Conservation (phyloP, 441 rosid species). For the Pelargonium citronellum region DNA sequence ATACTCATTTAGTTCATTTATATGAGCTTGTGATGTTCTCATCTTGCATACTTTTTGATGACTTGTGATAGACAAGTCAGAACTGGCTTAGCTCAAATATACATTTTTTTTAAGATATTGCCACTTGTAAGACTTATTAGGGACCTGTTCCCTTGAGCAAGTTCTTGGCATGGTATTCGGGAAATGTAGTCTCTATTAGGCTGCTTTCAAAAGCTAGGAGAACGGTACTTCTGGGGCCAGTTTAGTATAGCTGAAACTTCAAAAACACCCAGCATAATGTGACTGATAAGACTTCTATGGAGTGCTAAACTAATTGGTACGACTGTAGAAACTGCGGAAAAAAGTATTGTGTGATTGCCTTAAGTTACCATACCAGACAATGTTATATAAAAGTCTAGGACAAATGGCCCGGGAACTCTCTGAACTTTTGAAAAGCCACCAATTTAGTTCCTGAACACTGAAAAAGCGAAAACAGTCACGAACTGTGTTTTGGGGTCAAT, state of each 20-base stretch:
- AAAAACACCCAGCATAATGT: neutral
- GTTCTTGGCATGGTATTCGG: neutral
- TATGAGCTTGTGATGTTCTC: slow-evolving; percentile 10
- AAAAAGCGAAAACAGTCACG: too few relatives aligned
- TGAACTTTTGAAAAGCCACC: too few relatives aligned
- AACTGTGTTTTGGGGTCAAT: too few relatives aligned
- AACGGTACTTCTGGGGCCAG: neutral
- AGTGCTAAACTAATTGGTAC: neutral
- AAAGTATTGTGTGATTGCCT: neutral
- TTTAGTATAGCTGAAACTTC: neutral
- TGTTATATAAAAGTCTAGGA: neutral
- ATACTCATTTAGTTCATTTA: slow-evolving; percentile 23
- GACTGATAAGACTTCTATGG: neutral
- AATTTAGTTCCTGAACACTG: too few relatives aligned
- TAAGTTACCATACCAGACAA: neutral
- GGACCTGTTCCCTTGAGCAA: neutral
- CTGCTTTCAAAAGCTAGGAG: neutral
- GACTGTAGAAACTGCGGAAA: neutral
- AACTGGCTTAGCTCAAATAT: neutral
- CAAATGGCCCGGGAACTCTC: too few relatives aligned
- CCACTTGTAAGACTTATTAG: neutral
- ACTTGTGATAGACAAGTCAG: neutral
- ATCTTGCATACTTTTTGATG: slow-evolving; percentile 12
- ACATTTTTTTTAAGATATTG: neutral
- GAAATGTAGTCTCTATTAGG: neutral